Percentiles rank a stretch among this genome's conserved stretches.
Conservation (phyloP, 768 basidiomycete species). For the Sporobolomyces phaffii region DNA sequence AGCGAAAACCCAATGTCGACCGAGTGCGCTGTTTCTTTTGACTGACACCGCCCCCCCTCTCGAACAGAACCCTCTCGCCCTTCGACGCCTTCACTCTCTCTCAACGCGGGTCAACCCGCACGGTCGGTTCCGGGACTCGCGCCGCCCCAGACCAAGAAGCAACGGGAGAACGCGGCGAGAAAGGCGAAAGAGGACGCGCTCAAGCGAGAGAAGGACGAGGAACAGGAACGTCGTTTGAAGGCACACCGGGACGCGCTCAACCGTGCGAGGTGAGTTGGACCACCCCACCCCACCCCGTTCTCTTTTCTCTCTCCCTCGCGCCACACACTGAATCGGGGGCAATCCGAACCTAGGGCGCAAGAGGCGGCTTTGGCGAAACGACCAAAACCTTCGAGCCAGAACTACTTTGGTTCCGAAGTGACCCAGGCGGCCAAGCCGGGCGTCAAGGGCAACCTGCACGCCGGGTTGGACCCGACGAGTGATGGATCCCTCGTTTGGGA, state of each 20-base stretch:
- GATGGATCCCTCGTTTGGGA: slow-evolving; percentile 32
- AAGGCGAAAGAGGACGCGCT: slow-evolving; percentile 19
- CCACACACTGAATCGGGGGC: background rate
- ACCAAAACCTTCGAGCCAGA: slow-evolving; percentile 23
- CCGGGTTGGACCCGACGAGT: slow-evolving; percentile 17
- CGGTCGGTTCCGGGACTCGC: slow-evolving; percentile 20
- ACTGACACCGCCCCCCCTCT: background rate
- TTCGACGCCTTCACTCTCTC: slow-evolving; percentile 2
- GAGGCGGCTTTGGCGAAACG: slow-evolving; percentile 7
- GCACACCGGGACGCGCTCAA: slow-evolving; percentile 23
- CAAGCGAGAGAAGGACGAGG: slow-evolving; percentile 14
- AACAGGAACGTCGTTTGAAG: slow-evolving; percentile 21
- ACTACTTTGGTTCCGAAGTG: slow-evolving; percentile 25
- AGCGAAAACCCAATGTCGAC: too few species aligned
- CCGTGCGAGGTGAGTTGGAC: slow-evolving; percentile 20
- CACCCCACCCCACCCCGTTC: too few species aligned
- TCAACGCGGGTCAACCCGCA: background rate
- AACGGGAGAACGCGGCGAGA: slow-evolving; percentile 33
- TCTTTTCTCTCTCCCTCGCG: background rate
- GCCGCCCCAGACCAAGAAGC: slow-evolving; percentile 26
- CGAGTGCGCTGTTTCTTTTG: background rate
- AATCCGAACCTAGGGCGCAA: background rate
- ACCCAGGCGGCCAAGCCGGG: background rate
- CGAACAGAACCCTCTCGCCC: slow-evolving; percentile 26
- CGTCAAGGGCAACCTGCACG: slow-evolving; percentile 19